These are phyloP conservation scores for Marchantia polymorpha DNA, from an alignment of 225 moss, liverwort and hornwort genomes.

Conservation along the genomic window DNA sequence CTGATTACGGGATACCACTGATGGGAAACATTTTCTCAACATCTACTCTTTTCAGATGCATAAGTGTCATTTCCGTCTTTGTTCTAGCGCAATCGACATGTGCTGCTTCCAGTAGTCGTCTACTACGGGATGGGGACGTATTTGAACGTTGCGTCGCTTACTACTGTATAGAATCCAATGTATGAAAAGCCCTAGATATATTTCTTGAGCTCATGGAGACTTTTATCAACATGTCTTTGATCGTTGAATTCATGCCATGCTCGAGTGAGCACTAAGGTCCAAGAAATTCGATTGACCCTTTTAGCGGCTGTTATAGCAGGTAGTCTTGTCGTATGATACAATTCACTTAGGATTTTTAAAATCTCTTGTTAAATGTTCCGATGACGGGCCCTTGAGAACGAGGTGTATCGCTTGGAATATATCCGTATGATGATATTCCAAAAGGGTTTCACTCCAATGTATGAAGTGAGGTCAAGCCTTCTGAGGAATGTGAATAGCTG, in stretches of 20 bases:
- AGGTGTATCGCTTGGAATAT: background rate
- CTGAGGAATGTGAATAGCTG: slow-evolving; percentile 11
- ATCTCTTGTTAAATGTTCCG: background rate
- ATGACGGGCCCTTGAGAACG: background rate
- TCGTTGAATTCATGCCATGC: background rate
- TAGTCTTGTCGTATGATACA: background rate
- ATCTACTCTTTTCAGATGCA: background rate
- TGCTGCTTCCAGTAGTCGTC: background rate
- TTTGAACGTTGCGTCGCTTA: background rate
- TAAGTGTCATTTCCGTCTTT: slow-evolving; percentile 1
- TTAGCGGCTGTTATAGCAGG: background rate
- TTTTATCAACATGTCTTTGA: background rate
- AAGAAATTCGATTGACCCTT: background rate
- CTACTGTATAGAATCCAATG: slow-evolving; percentile 8
- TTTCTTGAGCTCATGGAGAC: background rate
- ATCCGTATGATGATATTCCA: background rate
- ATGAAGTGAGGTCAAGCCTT: background rate
- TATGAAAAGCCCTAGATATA: slow-evolving; percentile 5
- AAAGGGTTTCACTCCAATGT: background rate
- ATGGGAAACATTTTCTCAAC: background rate
- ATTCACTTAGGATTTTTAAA: background rate
- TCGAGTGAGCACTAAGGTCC: background rate
- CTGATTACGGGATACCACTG: slow-evolving; percentile 1
- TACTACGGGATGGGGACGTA: background rate
- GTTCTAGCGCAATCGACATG: background rate